Percentiles rank a stretch among this genome's conserved stretches.
Evolutionary conservation across 2,329 filamentous ascomycete genomes (phyloP).

Genomic region (Fragosphaeria purpurea): DNA sequence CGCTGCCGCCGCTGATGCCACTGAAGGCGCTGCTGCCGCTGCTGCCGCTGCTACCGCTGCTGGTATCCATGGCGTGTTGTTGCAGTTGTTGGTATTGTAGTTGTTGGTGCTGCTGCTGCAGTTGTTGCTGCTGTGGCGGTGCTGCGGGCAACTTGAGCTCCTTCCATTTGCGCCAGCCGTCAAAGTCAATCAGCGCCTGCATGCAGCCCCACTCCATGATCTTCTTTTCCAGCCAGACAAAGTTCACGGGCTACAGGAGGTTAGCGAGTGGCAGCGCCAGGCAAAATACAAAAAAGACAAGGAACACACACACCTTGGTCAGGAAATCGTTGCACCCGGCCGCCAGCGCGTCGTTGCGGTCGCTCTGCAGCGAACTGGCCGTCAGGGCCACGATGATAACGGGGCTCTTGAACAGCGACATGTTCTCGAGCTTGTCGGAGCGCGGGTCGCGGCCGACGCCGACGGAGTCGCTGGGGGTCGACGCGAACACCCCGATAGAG

Average conservation of each 20-base stretch:
- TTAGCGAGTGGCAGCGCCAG: neutral
- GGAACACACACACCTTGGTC: conserved; percentile 62
- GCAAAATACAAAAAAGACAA: neutral
- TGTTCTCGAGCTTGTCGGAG: conserved; percentile 59
- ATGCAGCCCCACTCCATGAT: conserved; percentile 99
- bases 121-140: neutral
- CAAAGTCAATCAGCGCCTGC: conserved; percentile 97
- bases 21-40: no score
- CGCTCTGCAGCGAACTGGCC: conserved; percentile 86
- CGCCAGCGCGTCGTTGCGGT: conserved; percentile 86
- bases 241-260: conserved; percentile 71
- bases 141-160: conserved; percentile 43
- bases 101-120: neutral
- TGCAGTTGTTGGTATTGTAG: neutral
- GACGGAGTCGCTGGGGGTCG: conserved; percentile 43
- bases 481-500: conserved; percentile 81
- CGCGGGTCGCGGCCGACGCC: conserved; percentile 41
- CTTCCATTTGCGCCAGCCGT: conserved; percentile 97
- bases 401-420: conserved; percentile 78
- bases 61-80: neutral
- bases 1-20: no score
- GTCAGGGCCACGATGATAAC: conserved; percentile 97
- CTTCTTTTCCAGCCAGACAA: conserved; percentile 93
- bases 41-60: no score
- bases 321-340: conserved; percentile 97